Percentiles rank a stretch among this genome's conserved stretches.
Conservation (phyloP, 2,329 filamentous ascomycete genomes). For the Parasarocladium wereldwijsianum region DNA sequence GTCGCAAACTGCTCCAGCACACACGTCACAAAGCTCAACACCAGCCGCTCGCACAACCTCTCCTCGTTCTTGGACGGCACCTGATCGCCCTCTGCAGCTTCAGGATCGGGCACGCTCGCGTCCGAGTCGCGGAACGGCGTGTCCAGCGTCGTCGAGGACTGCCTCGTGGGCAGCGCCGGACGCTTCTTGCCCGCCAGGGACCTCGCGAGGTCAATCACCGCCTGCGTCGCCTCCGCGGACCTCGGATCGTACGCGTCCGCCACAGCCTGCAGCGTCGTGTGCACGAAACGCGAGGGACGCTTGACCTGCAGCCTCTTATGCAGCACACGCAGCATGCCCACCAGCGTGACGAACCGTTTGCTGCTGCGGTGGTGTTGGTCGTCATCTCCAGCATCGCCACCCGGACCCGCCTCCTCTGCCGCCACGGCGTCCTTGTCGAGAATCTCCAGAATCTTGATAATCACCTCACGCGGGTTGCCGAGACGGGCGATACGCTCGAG, state of each 20-base stretch:
- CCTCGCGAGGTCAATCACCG: constrained; percentile 56
- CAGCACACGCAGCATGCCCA: constrained; percentile 58
- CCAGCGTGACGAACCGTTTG: constrained; percentile 50
- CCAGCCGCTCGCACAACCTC: constrained; percentile 45
- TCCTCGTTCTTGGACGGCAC: constrained; percentile 39
- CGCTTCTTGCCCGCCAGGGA: constrained; percentile 52
- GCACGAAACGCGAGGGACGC: constrained; percentile 64
- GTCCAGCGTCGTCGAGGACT: constrained; percentile 40
- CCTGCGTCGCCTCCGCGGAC: constrained; percentile 52
- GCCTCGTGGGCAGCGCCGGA: constrained; percentile 44
- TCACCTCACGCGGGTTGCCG: constrained; percentile 69
- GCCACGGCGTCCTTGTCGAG: constrained; percentile 38
- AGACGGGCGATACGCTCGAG: constrained; percentile 60
- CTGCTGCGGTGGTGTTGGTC: constrained; percentile 4
- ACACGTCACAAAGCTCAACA: constrained; percentile 68
- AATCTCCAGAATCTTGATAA: constrained; percentile 65
- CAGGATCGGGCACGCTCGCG: constrained; percentile 46
- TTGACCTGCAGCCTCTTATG: constrained; percentile 65
- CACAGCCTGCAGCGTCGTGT: constrained; percentile 60
- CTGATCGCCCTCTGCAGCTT: constrained; percentile 25
- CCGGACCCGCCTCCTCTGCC: constrained; percentile 11
- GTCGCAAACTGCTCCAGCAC: constrained; percentile 61
- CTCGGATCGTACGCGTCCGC: constrained; percentile 49
- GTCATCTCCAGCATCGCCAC: constrained; percentile 8
- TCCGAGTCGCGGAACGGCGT: constrained; percentile 40